phyloP scores from a whole-genome alignment of 1,139 yeast genomes.

The Yamadazyma trypodendri region DNA sequence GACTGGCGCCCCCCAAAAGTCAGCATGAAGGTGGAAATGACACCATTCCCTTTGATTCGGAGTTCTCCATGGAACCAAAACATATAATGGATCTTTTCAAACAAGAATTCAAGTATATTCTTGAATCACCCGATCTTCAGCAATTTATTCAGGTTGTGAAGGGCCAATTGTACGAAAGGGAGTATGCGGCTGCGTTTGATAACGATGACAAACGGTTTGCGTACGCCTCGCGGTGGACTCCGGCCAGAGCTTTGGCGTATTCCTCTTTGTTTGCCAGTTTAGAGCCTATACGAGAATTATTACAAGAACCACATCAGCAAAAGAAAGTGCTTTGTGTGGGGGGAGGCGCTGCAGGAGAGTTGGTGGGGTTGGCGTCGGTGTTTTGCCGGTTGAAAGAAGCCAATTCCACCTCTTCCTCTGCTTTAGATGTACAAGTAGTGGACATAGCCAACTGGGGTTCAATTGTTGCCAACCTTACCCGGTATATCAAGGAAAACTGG shows the following conservation, averaged over 20 bases:
- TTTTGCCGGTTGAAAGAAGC: constrained; percentile 50
- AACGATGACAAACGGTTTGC: constrained; percentile 66
- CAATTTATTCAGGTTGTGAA: constrained; percentile 67
- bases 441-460: constrained; percentile 80
- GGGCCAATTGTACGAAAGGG: constrained; percentile 63
- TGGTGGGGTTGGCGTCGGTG: constrained; percentile 66
- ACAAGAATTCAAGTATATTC: constrained; percentile 43
- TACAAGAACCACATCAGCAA: constrained; percentile 28
- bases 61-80: constrained; percentile 28
- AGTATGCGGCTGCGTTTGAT: constrained; percentile 68
- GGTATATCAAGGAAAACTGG: constrained; percentile 52
- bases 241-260: constrained; percentile 76
- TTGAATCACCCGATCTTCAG: constrained; percentile 43
- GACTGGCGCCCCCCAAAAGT: constrained; percentile 6
- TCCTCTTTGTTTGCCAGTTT: constrained; percentile 60
- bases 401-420: constrained; percentile 29
- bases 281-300: constrained; percentile 36
- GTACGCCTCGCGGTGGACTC: constrained; percentile 83
- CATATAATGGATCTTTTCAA: constrained; percentile 52
- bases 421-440: constrained; percentile 50
- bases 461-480: constrained; percentile 45
- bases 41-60: constrained; percentile 32
- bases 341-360: constrained; percentile 88
- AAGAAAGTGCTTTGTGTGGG: constrained; percentile 64
- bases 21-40: constrained; percentile 19